Percentiles rank a stretch among this genome's conserved stretches.
These are phyloP conservation scores for Naegleria lovaniensis DNA, from an alignment of 208 protist genomes.

Conservation along the genomic window DNA sequence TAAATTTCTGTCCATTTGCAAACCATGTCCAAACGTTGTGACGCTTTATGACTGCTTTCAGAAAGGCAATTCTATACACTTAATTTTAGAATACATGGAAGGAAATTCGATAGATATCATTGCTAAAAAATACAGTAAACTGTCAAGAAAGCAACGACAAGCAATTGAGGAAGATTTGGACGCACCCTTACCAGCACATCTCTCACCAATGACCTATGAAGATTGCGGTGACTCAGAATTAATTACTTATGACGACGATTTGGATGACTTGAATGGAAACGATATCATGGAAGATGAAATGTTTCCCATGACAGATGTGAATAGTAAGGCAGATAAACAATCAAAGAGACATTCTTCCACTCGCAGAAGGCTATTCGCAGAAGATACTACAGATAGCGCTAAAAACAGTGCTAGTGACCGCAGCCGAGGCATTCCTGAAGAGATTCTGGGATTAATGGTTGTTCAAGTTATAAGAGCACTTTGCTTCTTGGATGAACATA, in stretches of 20 bases:
- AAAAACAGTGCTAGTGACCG: neutral
- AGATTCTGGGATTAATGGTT: neutral
- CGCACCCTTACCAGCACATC: neutral
- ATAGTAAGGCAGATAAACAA: neutral
- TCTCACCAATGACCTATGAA: neutral
- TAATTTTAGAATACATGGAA: neutral
- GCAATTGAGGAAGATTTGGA: neutral
- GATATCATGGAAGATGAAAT: neutral
- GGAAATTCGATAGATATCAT: neutral
- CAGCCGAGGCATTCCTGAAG: neutral
- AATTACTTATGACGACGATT: neutral
- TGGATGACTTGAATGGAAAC: neutral
- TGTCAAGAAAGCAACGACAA: neutral
- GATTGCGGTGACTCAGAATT: neutral
- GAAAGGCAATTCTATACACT: neutral
- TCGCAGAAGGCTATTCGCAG: neutral
- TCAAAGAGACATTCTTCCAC: neutral
- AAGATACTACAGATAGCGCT: neutral
- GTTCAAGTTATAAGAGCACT: neutral
- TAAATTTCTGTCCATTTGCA: neutral
- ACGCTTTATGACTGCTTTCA: neutral
- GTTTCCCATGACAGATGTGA: neutral
- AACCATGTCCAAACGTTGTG: neutral
- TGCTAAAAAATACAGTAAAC: neutral
- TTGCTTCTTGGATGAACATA: neutral